These are phyloP conservation scores for Artemisia tridentata DNA, from an alignment of 129 eudicot species.

Conservation along the genomic window DNA sequence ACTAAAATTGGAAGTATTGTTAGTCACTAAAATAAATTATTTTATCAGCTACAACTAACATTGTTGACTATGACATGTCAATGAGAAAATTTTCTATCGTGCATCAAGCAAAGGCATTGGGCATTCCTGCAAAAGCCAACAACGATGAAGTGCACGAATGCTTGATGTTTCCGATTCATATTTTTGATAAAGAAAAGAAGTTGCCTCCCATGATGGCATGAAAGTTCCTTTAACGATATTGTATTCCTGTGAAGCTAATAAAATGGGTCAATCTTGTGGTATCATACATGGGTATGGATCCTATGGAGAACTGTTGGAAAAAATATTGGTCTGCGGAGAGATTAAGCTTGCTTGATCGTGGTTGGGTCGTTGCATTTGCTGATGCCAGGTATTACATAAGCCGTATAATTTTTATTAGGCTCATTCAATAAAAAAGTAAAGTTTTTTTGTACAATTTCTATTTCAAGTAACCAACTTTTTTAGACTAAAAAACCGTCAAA, in stretches of 20 bases:
- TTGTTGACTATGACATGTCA: not conserved
- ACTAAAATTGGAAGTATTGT: not conserved
- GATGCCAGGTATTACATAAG: slow-evolving; percentile 59
- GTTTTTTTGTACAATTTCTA: too few species aligned
- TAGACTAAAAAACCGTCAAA: too few species aligned
- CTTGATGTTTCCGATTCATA: not conserved
- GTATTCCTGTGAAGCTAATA: slow-evolving; percentile 50
- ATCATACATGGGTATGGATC: slow-evolving; percentile 85
- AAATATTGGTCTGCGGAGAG: slow-evolving; percentile 76
- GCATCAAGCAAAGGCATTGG: too few species aligned
- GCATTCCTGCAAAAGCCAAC: too few species aligned
- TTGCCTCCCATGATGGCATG: slow-evolving; percentile 45
- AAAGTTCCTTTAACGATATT: slow-evolving; percentile 68
- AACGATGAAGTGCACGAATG: too few species aligned
- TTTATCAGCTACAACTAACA: not conserved
- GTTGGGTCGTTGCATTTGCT: slow-evolving; percentile 93
- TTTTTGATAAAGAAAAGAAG: too few species aligned
- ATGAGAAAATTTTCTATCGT: not conserved
- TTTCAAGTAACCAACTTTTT: too few species aligned
- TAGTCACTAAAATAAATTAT: slow-evolving; percentile 6
- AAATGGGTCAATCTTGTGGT: slow-evolving; percentile 66
- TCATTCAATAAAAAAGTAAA: not conserved
- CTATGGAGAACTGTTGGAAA: slow-evolving; percentile 75
- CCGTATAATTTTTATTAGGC: not conserved
- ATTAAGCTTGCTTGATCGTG: slow-evolving; percentile 83